Evolutionary conservation across 176 grass and related monocot genomes (phyloP).

Genomic region (Musa beccarii): DNA sequence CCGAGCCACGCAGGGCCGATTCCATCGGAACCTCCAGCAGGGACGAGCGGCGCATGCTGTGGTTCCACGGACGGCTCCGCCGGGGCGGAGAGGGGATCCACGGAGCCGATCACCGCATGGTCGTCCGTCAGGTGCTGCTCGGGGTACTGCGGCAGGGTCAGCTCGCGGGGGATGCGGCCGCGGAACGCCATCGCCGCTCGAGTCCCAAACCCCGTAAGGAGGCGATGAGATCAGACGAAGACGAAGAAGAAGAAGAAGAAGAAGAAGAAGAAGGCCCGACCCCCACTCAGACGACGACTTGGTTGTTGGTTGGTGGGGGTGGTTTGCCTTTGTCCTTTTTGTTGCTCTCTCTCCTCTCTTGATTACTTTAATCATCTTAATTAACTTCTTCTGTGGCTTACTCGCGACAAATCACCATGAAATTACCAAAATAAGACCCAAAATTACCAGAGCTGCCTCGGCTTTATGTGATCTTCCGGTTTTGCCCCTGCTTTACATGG

Average conservation of each 20-base stretch:
- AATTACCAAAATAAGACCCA: too few relatives aligned
- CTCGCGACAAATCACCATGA: too few relatives aligned
- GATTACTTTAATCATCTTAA: too few relatives aligned
- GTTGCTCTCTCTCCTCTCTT: not conserved
- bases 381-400: too few relatives aligned
- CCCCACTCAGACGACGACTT: not conserved
- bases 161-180: not conserved
- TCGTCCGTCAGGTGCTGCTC: conserved; percentile 1
- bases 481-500: too few relatives aligned
- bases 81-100: not conserved
- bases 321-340: not conserved
- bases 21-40: not conserved
- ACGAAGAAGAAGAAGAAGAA: not conserved
- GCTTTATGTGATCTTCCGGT: too few relatives aligned
- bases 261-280: not conserved
- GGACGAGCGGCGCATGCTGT: not conserved
- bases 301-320: not conserved
- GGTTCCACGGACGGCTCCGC: not conserved
- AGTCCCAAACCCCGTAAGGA: not conserved
- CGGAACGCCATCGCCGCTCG: conserved; percentile 8
- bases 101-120: not conserved
- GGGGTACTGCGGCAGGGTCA: not conserved
- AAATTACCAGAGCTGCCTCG: too few relatives aligned
- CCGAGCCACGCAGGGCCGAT: not conserved
- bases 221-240: not conserved